These are phyloP conservation scores for Rhynchosporium secalis DNA, from an alignment of 2,329 filamentous ascomycete genomes.

Conservation along the genomic window DNA sequence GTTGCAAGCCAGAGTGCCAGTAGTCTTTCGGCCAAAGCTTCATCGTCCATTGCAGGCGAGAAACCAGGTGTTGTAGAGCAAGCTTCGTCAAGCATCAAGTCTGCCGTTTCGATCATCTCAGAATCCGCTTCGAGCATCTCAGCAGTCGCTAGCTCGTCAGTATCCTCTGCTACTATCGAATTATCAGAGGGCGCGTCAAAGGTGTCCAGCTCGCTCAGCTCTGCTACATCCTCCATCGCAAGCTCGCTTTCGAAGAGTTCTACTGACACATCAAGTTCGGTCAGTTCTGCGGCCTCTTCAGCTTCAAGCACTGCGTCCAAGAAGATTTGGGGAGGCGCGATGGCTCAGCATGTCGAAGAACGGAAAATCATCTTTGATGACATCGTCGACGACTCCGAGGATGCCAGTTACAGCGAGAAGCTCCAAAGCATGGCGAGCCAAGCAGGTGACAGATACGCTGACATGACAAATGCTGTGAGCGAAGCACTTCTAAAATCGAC, in stretches of 20 bases:
- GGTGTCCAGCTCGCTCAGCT: conserved; percentile 33
- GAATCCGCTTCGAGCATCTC: conserved; percentile 32
- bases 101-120: conserved; percentile 33
- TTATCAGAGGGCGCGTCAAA: conserved; percentile 27
- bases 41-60: not conserved
- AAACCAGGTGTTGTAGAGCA: conserved; percentile 28
- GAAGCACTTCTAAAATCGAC: conserved; percentile 52
- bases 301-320: conserved; percentile 41
- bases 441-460: conserved; percentile 52
- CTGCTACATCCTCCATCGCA: conserved; percentile 38
- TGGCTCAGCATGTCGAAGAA: conserved; percentile 46
- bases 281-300: conserved; percentile 33
- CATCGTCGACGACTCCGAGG: conserved; percentile 48
- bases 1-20: conserved; percentile 24
- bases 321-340: conserved; percentile 50
- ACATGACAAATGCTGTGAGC: conserved; percentile 55
- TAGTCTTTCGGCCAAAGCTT: conserved; percentile 23
- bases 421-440: conserved; percentile 52
- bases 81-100: conserved; percentile 35
- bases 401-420: conserved; percentile 50
- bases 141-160: conserved; percentile 30
- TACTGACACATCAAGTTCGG: conserved; percentile 33
- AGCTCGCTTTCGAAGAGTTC: conserved; percentile 39
- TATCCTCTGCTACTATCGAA: conserved; percentile 27
- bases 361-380: conserved; percentile 50